phyloP scores from a whole-genome alignment of 331 rosid species.

The Pyracantha coccinea region DNA sequence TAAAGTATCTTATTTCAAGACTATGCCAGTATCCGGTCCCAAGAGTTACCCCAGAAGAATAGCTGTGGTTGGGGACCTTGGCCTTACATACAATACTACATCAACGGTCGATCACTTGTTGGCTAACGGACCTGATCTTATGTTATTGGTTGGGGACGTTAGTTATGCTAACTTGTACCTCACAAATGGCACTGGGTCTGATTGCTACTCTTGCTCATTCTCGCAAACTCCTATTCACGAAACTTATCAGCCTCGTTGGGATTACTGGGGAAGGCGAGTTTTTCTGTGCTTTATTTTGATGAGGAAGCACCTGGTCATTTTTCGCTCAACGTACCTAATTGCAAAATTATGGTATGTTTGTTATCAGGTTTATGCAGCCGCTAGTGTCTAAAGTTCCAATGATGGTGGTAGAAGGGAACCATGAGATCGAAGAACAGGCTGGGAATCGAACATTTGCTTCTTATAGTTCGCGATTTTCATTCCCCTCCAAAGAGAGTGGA shows the following conservation, averaged over 20 bases:
- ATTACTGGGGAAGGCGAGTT: slow-evolving; percentile 88
- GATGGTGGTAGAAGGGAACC: slow-evolving; percentile 93
- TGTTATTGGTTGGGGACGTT: slow-evolving; percentile 72
- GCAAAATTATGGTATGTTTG: neutral
- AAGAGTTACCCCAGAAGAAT: slow-evolving; percentile 76
- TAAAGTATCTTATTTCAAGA: slow-evolving; percentile 56
- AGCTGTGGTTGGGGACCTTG: slow-evolving; percentile 84
- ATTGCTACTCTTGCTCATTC: slow-evolving; percentile 74
- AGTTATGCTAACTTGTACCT: slow-evolving; percentile 64
- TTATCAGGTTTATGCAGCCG: slow-evolving; percentile 76
- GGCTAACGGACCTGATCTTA: slow-evolving; percentile 75
- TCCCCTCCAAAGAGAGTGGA: slow-evolving; percentile 78
- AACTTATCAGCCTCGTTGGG: slow-evolving; percentile 98
- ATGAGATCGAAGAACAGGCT: slow-evolving; percentile 73
- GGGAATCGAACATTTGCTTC: slow-evolving; percentile 65
- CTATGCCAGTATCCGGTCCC: slow-evolving; percentile 80
- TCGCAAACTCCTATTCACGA: slow-evolving; percentile 64
- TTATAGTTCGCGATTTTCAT: slow-evolving; percentile 80
- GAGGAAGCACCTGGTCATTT: neutral
- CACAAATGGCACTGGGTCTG: slow-evolving; percentile 76
- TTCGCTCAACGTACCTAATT: neutral
- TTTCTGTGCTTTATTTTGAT: neutral
- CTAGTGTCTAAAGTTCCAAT: slow-evolving; percentile 70
- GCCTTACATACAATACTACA: slow-evolving; percentile 82
- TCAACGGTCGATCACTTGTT: slow-evolving; percentile 65